phyloP scores from a whole-genome alignment of 306 rosid species.

The Luffa aegyptiaca region DNA sequence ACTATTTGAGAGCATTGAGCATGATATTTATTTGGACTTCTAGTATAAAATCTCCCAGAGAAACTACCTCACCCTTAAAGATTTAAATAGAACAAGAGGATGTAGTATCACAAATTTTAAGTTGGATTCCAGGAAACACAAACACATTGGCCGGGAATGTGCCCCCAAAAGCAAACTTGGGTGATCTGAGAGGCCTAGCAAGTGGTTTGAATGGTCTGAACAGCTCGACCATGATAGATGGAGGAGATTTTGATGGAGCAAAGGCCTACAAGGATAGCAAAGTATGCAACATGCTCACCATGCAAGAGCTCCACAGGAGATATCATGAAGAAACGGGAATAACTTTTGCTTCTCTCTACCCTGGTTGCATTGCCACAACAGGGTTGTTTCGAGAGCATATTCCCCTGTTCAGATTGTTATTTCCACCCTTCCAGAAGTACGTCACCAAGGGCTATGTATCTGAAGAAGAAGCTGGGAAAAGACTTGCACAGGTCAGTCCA shows the following conservation, averaged over 20 bases:
- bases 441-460: conserved; percentile 90
- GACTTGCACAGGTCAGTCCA: conserved; percentile 87
- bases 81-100: neutral
- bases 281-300: conserved; percentile 93
- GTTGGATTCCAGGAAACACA: conserved; percentile 53
- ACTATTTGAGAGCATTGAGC: neutral
- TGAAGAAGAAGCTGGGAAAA: conserved; percentile 86
- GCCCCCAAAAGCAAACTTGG: conserved; percentile 92
- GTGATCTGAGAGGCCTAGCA: conserved; percentile 83
- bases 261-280: conserved; percentile 99
- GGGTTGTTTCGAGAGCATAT: conserved; percentile 93
- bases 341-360: conserved; percentile 84
- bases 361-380: conserved; percentile 95
- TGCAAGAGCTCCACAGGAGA: conserved; percentile 84
- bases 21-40: neutral
- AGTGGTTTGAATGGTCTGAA: conserved; percentile 82
- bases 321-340: conserved; percentile 84
- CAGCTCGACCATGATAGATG: conserved; percentile 84
- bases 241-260: conserved; percentile 90
- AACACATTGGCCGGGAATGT: conserved; percentile 97
- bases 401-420: conserved; percentile 73
- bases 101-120: neutral
- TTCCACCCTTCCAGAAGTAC: conserved; percentile 97
- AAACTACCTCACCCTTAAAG: neutral
- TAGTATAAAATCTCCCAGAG: neutral